phyloP scores from a whole-genome alignment of 2,329 filamentous ascomycete genomes.

The Ampelomyces quisqualis region DNA sequence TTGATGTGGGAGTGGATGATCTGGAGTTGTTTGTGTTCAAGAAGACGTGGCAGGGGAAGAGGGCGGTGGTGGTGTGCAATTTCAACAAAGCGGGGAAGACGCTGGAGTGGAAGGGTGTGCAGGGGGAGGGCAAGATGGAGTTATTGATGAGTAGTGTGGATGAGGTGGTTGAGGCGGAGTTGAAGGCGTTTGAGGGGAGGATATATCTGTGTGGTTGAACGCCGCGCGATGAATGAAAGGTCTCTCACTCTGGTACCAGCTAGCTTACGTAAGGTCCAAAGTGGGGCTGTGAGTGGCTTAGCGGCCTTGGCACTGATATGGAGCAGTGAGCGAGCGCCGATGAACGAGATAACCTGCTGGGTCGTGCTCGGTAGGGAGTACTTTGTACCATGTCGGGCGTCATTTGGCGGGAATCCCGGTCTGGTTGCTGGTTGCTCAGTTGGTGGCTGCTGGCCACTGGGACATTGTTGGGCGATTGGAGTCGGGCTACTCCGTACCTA shows the following conservation, averaged over 20 bases:
- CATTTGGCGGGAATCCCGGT: constrained; percentile 14
- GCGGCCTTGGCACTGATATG: too few relatives aligned
- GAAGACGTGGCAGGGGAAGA: constrained; percentile 36
- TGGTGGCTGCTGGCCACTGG: too few relatives aligned
- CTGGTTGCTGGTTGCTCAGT: too few relatives aligned
- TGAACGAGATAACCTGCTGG: neutral
- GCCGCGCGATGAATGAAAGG: neutral
- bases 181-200: constrained; percentile 34
- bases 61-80: constrained; percentile 37
- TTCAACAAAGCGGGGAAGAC: constrained; percentile 36
- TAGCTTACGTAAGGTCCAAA: too few relatives aligned
- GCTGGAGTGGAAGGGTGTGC: constrained; percentile 36
- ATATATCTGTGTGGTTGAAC: constrained; percentile 26
- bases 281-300: too few relatives aligned
- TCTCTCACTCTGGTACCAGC: too few relatives aligned
- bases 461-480: too few relatives aligned
- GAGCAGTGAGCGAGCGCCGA: too few relatives aligned
- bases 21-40: constrained; percentile 58
- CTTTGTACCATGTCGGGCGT: neutral
- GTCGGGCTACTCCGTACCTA: too few relatives aligned
- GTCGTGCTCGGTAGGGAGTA: neutral
- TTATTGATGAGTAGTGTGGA: constrained; percentile 28
- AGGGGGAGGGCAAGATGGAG: constrained; percentile 33
- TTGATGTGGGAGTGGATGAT: constrained; percentile 52
- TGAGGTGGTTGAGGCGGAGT: constrained; percentile 12